Percentiles rank a stretch among this genome's conserved stretches.
Conservation (phyloP, 2,329 filamentous ascomycete genomes). For the Pleurostoma richardsiae region DNA sequence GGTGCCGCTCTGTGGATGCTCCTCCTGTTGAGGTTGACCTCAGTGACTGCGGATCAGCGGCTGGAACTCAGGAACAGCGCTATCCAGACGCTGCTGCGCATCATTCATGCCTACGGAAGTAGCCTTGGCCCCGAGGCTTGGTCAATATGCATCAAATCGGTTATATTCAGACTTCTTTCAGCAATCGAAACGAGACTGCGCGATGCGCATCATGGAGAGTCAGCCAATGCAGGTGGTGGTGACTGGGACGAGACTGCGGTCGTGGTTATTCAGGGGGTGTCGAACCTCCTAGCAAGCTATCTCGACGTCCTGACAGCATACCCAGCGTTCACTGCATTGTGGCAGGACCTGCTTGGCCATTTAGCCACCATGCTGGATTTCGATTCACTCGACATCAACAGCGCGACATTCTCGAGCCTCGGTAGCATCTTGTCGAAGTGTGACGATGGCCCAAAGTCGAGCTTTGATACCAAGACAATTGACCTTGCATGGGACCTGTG, state of each 20-base stretch:
- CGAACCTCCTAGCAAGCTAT: constrained; percentile 69
- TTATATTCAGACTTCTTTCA: constrained; percentile 73
- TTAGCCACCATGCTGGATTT: constrained; percentile 62
- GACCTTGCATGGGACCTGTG: constrained; percentile 65
- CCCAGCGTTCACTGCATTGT: constrained; percentile 64
- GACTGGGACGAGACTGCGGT: constrained; percentile 74
- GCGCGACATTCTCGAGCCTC: constrained; percentile 64
- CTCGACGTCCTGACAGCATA: constrained; percentile 66
- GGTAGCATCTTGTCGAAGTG: constrained; percentile 55
- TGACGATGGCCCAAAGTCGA: constrained; percentile 32
- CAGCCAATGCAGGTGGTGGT: constrained; percentile 35
- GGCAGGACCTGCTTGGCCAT: constrained; percentile 68
- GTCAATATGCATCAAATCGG: constrained; percentile 75
- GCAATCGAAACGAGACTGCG: constrained; percentile 58
- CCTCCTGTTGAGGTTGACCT: constrained; percentile 64
- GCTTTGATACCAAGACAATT: constrained; percentile 47
- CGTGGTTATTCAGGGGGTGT: constrained; percentile 68
- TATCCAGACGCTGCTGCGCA: constrained; percentile 83
- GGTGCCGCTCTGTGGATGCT: constrained; percentile 75
- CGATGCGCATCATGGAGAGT: constrained; percentile 25
- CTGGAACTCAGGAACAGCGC: constrained; percentile 79
- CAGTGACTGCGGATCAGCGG: constrained; percentile 65
- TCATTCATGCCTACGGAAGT: constrained; percentile 87
- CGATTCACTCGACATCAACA: constrained; percentile 63
- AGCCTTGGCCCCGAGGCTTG: constrained; percentile 73